These are phyloP conservation scores for Avena sativa DNA, from an alignment of 176 grass and related monocot genomes.

Conservation along the genomic window DNA sequence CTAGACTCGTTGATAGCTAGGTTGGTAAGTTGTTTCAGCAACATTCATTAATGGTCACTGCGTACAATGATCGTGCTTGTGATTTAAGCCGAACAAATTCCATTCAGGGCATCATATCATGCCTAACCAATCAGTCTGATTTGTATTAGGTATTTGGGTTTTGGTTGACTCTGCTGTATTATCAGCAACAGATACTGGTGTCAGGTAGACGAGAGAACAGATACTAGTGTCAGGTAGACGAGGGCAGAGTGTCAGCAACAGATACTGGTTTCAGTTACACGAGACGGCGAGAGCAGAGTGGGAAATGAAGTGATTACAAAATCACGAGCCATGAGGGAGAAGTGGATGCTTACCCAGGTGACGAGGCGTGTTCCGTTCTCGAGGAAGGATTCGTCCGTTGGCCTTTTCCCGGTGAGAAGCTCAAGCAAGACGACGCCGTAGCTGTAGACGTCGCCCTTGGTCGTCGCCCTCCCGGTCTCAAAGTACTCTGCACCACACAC, in stretches of 20 bases:
- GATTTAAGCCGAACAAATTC: background rate
- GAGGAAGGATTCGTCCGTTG: conserved; percentile 77
- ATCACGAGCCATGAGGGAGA: background rate
- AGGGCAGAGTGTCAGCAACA: background rate
- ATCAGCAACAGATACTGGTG: background rate
- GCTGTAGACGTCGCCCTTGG: conserved; percentile 91
- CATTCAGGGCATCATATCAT: background rate
- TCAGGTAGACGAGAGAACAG: background rate
- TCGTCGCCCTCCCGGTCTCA: conserved; percentile 76
- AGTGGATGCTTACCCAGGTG: conserved; percentile 67
- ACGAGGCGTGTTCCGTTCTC: conserved; percentile 77
- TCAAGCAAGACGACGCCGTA: conserved; percentile 84
- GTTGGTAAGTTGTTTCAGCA: background rate
- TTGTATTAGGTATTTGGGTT: background rate
- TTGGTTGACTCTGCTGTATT: background rate
- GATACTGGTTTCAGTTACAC: background rate
- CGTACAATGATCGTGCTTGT: background rate
- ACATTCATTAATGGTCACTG: background rate
- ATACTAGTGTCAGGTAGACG: background rate
- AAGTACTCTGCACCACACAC: conserved; percentile 65
- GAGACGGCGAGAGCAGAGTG: background rate
- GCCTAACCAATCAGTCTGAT: background rate
- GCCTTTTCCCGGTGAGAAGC: conserved; percentile 81
- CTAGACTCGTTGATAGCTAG: background rate
- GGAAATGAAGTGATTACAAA: background rate